Base-by-base conservation (phyloP, 108 stramenopile species). In the Schizochytrium sp. region DNA sequence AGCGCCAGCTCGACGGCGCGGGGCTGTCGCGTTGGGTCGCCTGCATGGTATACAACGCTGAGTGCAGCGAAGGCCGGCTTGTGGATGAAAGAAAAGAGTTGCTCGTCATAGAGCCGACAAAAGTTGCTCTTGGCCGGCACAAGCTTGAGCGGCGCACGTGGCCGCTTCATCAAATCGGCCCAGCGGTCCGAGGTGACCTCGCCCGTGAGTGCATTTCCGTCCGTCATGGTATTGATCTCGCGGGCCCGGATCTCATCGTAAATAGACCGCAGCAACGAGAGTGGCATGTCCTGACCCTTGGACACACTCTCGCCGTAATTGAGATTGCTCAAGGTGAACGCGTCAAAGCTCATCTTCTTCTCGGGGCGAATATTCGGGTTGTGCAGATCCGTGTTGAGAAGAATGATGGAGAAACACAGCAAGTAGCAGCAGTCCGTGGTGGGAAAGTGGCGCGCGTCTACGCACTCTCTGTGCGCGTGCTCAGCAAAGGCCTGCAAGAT, bases 381-480 rank as follows among this genome's bases (percentile, higher is more conserved):
- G 94, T 98, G 92, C 76, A 96, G 91, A 89, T 98, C 97, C 0
- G 97, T 97, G 89, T 97, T 97, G 28, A 97, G 94, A 95, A 98
- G 96, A 59, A 98, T 97, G 6, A 96, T 97, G 55, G 95, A 95
- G 92, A 98, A 99, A 55, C 95, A 90, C 89, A 99, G 91, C 6
- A 97, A 94, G 89, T 95, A 99, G 28, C 95, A 96, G 58, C 97
- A 96, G 93, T 99, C 98, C 6, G 94, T 91, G 16, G 58, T 58
- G 16, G 99, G 97, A 89, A 99, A 98, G 76, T 8, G 44, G 19
- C 51, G 76, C 19, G 76, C 76, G 51, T 83, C 76, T 0, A 47
- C 51, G 45, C 48, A 47, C 3, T 47, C 45, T 12, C 6, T 28
- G 18, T 71, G 43, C 41, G 87, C 91, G 10, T 95, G 93, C 4